Conservation (phyloP, 2,329 filamentous ascomycete genomes). For the Chalara sp. region DNA sequence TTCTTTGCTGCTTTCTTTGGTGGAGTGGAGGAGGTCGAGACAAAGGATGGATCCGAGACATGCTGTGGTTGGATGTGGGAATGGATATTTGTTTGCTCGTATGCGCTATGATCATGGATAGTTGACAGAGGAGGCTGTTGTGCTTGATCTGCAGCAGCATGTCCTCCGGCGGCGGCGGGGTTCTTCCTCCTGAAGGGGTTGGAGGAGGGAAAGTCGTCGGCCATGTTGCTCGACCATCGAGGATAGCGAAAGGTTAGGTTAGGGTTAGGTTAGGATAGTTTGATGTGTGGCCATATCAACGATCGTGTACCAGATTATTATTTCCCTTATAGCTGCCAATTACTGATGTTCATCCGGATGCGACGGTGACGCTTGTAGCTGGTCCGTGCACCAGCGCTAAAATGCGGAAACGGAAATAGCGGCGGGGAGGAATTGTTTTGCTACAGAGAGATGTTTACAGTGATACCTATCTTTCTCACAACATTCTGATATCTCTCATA, state of each 20-base stretch:
- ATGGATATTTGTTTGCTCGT: too few relatives aligned
- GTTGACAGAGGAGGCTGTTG: too few relatives aligned
- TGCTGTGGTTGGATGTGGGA: not conserved
- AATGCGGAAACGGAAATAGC: too few relatives aligned
- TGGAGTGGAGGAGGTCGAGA: constrained; percentile 8
- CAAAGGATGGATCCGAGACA: not conserved
- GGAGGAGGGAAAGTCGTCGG: constrained; percentile 23
- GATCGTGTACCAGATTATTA: not conserved
- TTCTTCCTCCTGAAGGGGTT: constrained; percentile 28
- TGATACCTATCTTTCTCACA: too few relatives aligned
- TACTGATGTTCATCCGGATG: not conserved
- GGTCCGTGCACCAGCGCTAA: too few relatives aligned
- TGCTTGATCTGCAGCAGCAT: not conserved
- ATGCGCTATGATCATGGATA: too few relatives aligned
- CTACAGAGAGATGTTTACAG: too few relatives aligned
- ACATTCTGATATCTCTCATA: too few relatives aligned
- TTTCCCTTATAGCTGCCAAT: not conserved
- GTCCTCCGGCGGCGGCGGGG: not conserved
- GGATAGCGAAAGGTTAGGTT: constrained; percentile 7
- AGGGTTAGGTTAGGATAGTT: constrained; percentile 1
- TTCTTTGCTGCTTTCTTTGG: constrained; percentile 42
- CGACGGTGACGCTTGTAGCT: not conserved
- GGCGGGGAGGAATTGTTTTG: too few relatives aligned
- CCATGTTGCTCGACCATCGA: constrained; percentile 15
- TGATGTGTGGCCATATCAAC: not conserved